Base-by-base conservation (phyloP, 83 land plant genomes). In the Diphasiastrum complanatum region DNA sequence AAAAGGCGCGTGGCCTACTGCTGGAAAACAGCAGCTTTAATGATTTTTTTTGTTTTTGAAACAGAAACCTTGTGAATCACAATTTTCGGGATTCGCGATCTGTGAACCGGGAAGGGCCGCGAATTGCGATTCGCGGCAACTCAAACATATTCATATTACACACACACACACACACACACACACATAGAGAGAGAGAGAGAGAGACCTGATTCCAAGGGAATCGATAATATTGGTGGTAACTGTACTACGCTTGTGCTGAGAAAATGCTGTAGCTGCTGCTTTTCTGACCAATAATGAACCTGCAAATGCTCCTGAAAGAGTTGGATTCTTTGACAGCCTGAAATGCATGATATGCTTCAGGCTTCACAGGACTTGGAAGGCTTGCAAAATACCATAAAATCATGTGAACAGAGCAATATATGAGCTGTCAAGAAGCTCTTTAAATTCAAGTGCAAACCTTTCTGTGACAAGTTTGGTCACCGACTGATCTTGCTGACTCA, bases 221-320 rank as follows among this genome's bases (percentile, higher is more conserved):
- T 85, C 91, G 22, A 92, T 88, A 51, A 92, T 85, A 69, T 92
- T 84, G 28, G 60, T 68, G 8, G 98, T 88, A 6, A 92, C 78
- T 33, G 91, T 88, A 34, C 96, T 77, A 23, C 98, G 75, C 71
- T 79, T 83, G 74, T 88, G 85, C 18, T 72, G 65, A 22, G 65
- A 51, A 65, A 85, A 91, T 24, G 98, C 98, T 27, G 71, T 73
- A 1, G 76, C 73, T 24, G 98, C 96, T 33, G 98, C 81, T 54
- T 75, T 79, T 55, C 98, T 73, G 35, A 83, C 20, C 43, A 92
- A 58, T 19, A 73, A 68, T 34, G 96, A 83, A 10, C 85, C 98
- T 59, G 96, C 85, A 26, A 88, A 63, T 49, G 84, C 81, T 30
- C 92, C 96, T 58, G 85, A 68, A 48, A 91, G 48, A 33, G 80